Conservation (phyloP, 495 filamentous ascomycete genomes). For the Baudoinia panamericana region DNA sequence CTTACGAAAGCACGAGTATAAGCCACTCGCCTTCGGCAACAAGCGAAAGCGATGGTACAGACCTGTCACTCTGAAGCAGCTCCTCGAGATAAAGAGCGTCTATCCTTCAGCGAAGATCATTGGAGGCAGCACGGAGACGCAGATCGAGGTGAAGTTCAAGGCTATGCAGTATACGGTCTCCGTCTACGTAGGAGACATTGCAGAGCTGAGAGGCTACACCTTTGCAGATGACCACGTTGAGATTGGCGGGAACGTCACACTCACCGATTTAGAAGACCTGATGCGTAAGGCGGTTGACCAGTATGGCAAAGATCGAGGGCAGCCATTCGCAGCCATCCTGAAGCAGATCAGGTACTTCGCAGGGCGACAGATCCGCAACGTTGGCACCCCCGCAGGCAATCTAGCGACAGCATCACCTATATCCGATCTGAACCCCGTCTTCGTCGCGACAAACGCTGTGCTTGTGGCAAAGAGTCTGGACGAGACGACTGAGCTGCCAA, state of each 20-base stretch:
- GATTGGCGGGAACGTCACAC: constrained; percentile 79
- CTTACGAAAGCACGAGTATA: constrained; percentile 67
- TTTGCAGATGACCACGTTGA: constrained; percentile 71
- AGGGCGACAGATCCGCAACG: constrained; percentile 89
- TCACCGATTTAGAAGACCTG: constrained; percentile 69
- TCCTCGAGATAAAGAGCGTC: constrained; percentile 77
- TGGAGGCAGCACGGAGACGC: constrained; percentile 89
- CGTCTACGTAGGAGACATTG: constrained; percentile 86
- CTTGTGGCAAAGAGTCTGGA: constrained; percentile 62
- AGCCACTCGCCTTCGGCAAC: constrained; percentile 78
- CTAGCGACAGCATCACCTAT: constrained; percentile 91
- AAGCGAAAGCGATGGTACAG: constrained; percentile 91
- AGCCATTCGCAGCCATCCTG: constrained; percentile 59
- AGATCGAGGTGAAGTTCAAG: constrained; percentile 98
- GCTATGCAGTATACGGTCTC: constrained; percentile 78
- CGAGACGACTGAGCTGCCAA: constrained; percentile 66
- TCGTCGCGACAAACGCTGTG: constrained; percentile 73
- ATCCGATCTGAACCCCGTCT: constrained; percentile 89
- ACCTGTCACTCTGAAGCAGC: constrained; percentile 72
- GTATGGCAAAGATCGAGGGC: constrained; percentile 58
- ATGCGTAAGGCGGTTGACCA: constrained; percentile 64
- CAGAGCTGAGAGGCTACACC: constrained; percentile 66
- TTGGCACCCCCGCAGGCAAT: constrained; percentile 91
- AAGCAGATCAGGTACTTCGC: constrained; percentile 88
- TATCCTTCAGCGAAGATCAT: constrained; percentile 87